Evolutionary conservation across 2,329 filamentous ascomycete species (phyloP).

Genomic region (Penicillium sp.): DNA sequence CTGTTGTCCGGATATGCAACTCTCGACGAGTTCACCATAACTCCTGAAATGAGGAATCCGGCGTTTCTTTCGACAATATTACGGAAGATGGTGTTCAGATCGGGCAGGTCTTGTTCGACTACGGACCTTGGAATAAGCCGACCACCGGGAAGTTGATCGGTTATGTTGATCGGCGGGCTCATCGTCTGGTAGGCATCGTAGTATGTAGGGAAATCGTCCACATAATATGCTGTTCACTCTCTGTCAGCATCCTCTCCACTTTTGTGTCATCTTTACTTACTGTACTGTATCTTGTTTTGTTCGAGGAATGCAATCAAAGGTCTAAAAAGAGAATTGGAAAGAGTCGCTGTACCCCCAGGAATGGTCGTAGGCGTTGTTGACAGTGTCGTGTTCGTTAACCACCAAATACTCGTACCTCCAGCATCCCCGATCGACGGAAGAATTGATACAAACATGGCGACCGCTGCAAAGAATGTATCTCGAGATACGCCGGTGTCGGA

Average conservation of each 20-base stretch:
- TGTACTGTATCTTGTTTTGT: conserved; percentile 1
- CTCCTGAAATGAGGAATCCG: conserved; percentile 7
- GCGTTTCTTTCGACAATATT: conserved; percentile 3
- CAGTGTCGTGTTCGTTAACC: neutral
- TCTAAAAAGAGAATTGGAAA: neutral
- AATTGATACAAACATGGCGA: conserved; percentile 1
- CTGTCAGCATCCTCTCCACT: neutral
- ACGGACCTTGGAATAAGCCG: conserved; percentile 14
- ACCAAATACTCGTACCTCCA: conserved; percentile 11
- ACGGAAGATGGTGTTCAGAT: conserved; percentile 1
- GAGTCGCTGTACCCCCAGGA: neutral
- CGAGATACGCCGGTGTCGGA: neutral
- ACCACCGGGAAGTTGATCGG: conserved; percentile 13
- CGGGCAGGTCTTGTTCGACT: conserved; percentile 1
- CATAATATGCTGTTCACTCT: conserved; percentile 3
- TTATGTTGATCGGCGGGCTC: conserved; percentile 36
- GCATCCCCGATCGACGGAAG: conserved; percentile 8
- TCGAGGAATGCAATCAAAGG: neutral
- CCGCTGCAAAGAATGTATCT: conserved; percentile 3
- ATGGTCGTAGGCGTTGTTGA: neutral
- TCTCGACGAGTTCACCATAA: conserved; percentile 10
- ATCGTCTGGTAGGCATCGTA: conserved; percentile 74
- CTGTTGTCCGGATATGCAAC: conserved; percentile 5
- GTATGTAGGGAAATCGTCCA: conserved; percentile 12
- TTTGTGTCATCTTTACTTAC: neutral